Evolutionary conservation across 495 filamentous ascomycete species (phyloP), one percentile per base, ranked within the genome.

Genomic region (Tuber melanosporum): DNA sequence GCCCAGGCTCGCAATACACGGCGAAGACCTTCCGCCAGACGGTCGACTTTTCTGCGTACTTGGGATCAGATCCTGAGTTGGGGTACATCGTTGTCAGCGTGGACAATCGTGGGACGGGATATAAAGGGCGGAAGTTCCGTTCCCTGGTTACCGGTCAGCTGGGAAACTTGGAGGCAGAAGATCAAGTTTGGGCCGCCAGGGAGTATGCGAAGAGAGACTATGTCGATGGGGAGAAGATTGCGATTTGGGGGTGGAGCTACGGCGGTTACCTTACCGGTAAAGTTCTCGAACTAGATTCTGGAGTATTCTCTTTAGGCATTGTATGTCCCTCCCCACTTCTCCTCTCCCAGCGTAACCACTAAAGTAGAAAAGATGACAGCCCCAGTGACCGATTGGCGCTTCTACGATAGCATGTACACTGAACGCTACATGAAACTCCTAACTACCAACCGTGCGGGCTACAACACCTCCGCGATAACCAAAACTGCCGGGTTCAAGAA

Each of bases 341-440:
- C 14, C 20, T 10, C 15, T 47, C 42, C 72, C 36, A 2, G 0
- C 26, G n/a, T 52, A 26, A 5, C 71, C 70, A 15, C 77, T 46
- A 22, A 74, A 45, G 45, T 2, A 74, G 41, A 9, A 22, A n/a
- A 79, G 78, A 80, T 80, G 17, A 88, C 88, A 0, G 88, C 88
- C 0, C 88, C 88, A 0, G 88, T 89, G 5, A 85, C 83, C 22
- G 89, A 90, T 81, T 90, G 89, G 89, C 85, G 88, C 8, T 88
- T 90, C 83, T 91, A 91, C 84, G 89, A 91, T 77, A 86, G 81
- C 75, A 87, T 91, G 83, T 91, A 91, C 84, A 90, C 89, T 10
- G 89, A 91, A 83, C 85, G 89, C 42, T 91, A 89, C 81, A 90
- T 91, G 89, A 89, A 90, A 78, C 87, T 85, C n/a, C 84, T 86